Evolutionary conservation across 2,329 filamentous ascomycete genomes (phyloP).

Genomic region (Colletotrichum truncatum): DNA sequence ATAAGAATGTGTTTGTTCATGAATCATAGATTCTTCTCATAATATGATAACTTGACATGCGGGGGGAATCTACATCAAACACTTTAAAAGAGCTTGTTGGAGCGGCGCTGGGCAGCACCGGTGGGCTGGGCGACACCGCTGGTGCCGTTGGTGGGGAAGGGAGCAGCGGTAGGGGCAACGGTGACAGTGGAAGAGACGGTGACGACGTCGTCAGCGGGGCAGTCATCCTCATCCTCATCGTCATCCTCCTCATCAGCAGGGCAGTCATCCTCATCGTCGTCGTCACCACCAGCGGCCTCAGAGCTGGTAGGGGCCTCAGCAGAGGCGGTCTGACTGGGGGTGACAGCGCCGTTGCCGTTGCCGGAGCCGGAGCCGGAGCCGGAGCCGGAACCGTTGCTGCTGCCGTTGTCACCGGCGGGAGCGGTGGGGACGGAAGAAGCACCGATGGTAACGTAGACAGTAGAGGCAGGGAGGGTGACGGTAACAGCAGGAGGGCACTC

Average conservation of each 20-base stretch:
- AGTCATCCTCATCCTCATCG: constrained; percentile 33
- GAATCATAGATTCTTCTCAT: constrained; percentile 32
- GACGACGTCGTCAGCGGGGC: constrained; percentile 34
- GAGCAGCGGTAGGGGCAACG: constrained; percentile 37
- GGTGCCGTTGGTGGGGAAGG: constrained; percentile 53
- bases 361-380: constrained; percentile 25
- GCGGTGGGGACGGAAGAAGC: constrained; percentile 14
- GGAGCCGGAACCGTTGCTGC: constrained; percentile 11
- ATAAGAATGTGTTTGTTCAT: constrained; percentile 26
- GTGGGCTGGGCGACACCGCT: constrained; percentile 43
- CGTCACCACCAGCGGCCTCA: constrained; percentile 20
- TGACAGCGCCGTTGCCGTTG: constrained; percentile 16
- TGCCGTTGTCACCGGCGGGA: constrained; percentile 16
- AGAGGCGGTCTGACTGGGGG: constrained; percentile 32
- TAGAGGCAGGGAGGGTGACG: constrained; percentile 36
- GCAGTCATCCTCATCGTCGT: constrained; percentile 23
- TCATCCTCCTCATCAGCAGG: constrained; percentile 19
- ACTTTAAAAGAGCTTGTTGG: constrained; percentile 30
- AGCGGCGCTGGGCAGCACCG: constrained; percentile 41
- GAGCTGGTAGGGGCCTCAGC: constrained; percentile 35
- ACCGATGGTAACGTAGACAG: constrained; percentile 38
- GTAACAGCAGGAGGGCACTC: constrained; percentile 33
- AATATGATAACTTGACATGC: constrained; percentile 29
- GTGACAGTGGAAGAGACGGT: constrained; percentile 43
- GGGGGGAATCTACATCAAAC: constrained; percentile 28